Percentiles rank a stretch among this genome's conserved stretches.
These are phyloP conservation scores for Salix viminalis DNA, from an alignment of 345 rosid genomes.

Conservation along the genomic window DNA sequence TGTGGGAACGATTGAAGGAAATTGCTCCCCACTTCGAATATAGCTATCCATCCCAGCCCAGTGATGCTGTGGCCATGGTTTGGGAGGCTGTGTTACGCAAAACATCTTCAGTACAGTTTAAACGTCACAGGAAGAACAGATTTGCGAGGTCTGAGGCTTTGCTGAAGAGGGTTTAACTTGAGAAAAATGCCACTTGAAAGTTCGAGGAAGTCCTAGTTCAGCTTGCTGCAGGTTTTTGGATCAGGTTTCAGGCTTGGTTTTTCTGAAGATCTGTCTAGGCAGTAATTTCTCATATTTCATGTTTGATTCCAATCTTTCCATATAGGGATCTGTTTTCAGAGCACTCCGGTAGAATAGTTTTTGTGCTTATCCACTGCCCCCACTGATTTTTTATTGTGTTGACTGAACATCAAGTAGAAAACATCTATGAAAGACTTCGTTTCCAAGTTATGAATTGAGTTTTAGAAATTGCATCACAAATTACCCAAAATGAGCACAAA, in stretches of 20 bases:
- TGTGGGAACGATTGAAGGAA: constrained; percentile 68
- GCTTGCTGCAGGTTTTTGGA: background rate
- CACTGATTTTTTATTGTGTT: background rate
- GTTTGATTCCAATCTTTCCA: too few species aligned
- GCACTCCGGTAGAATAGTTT: background rate
- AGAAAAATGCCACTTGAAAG: background rate
- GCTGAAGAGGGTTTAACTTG: constrained; percentile 2
- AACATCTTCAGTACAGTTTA: constrained; percentile 38
- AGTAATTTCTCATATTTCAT: background rate
- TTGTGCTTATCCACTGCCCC: background rate
- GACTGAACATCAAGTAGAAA: background rate
- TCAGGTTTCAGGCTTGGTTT: background rate
- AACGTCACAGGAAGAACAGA: constrained; percentile 52
- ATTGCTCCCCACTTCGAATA: constrained; percentile 55
- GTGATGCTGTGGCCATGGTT: constrained; percentile 88
- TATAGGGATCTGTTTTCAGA: background rate
- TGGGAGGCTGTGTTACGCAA: constrained; percentile 70
- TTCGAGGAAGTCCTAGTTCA: background rate
- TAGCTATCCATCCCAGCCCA: constrained; percentile 61
- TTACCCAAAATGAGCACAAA: background rate
- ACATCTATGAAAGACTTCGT: background rate
- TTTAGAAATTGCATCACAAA: background rate
- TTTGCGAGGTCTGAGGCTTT: constrained; percentile 42
- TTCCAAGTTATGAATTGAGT: background rate
- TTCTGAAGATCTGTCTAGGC: constrained; percentile 9